A percentile compares a stretch with the other conserved stretches of the same genome.
These are phyloP conservation scores for Chimonanthus salicifolius DNA, from an alignment of 164 flowering plant genomes.

Conservation along the genomic window DNA sequence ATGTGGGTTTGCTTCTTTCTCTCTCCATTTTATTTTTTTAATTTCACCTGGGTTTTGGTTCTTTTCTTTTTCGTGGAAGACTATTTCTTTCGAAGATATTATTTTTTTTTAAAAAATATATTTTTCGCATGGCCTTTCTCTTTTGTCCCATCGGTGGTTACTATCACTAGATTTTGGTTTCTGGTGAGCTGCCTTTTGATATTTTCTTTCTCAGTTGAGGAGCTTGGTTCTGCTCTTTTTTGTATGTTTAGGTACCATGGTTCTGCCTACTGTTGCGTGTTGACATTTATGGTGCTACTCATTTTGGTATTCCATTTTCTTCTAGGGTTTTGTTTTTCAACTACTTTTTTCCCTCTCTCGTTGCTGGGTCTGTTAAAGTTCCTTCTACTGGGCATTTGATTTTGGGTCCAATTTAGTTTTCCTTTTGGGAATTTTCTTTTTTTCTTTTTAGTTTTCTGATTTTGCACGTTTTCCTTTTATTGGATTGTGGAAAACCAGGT, in stretches of 20 bases:
- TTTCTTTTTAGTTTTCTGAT: not conserved
- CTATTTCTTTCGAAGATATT: too few relatives aligned
- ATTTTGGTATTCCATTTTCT: not conserved
- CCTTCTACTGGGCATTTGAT: not conserved
- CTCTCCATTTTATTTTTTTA: not conserved
- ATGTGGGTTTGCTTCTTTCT: not conserved
- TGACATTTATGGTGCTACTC: not conserved
- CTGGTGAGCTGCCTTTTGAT: not conserved
- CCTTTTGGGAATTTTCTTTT: not conserved
- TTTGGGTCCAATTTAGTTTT: not conserved
- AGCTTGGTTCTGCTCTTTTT: too few relatives aligned
- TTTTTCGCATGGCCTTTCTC: too few relatives aligned
- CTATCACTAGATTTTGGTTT: not conserved
- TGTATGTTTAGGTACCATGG: too few relatives aligned
- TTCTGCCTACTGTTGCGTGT: too few relatives aligned
- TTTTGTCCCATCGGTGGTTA: not conserved
- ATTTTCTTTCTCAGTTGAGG: too few relatives aligned
- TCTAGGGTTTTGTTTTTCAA: not conserved
- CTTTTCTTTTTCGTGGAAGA: not conserved
- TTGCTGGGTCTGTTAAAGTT: not conserved
- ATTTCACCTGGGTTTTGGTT: not conserved
- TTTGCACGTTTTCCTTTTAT: too few relatives aligned
- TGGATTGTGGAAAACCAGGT: constrained; percentile 30
- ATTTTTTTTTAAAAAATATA: too few relatives aligned
- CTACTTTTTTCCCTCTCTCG: not conserved